Evolutionary conservation across 768 basidiomycete species (phyloP), one percentile per base, ranked within the genome.

Genomic region (Leccinum subgranulosum): DNA sequence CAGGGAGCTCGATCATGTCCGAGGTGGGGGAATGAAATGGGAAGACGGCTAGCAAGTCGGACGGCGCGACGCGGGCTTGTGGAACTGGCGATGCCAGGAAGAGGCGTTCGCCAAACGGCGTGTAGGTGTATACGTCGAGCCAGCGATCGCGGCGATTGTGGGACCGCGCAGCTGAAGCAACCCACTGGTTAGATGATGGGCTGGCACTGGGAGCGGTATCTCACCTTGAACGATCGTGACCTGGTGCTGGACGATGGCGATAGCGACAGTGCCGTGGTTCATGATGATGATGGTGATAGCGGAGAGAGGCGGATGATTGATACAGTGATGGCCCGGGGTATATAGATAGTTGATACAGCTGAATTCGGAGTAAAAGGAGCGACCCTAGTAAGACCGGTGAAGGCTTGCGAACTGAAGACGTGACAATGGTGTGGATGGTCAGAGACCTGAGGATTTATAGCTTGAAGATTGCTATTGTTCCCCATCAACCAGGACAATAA

Each of bases 141-240:
- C 78, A 85, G 53, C 74, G 80, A 46, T 89, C 86, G 47, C 75
- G 74, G 39, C 76, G 75, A 43, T 68, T 75, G 70, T 87, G 86
- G 3, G 81, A 76, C 49, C 83, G 82, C 17, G 79, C 74, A 48
- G 83, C 88, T 89, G 63, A 25, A 46, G 29, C 29, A 56, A 25
- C 25, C 21, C 19, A 19, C 19, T 43, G 28, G 50, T 59, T 61
- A 62, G 58, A 43, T 48, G 49, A 53, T 14, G 12, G 50, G 1
- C 15, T 33, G 27, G 23, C 50, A 6, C 39, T 34, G 11, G 55
- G 17, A 10, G 23, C 21, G 41, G 12, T 8, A 34, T 34, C 70
- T 56, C 63, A 86, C 88, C 82, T 82, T 86, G 84, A 25, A 88
- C 83, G 59, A 90, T 68, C 77, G 81, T 82, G 33, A 90, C 83